phyloP scores from a whole-genome alignment of 1,284 basidiomycete genomes.

The Rhodotorula sp. region DNA sequence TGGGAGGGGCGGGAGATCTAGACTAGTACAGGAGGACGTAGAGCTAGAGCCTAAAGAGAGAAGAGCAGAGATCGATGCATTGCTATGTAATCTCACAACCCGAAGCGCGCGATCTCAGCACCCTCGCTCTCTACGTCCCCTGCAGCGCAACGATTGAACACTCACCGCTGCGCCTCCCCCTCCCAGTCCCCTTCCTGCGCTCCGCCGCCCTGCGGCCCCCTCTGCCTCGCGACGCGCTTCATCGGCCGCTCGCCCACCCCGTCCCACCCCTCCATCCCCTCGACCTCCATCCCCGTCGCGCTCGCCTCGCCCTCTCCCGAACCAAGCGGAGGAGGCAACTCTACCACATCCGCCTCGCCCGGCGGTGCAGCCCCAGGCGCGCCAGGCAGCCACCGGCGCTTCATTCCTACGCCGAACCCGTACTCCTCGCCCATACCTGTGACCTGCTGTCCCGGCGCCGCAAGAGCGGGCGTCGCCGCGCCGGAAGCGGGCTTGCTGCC shows the following conservation, averaged over 20 bases:
- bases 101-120: no score
- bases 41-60: neutral
- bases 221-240: constrained; percentile 22
- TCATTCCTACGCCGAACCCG: constrained; percentile 18
- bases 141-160: neutral
- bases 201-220: neutral
- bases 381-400: constrained; percentile 25
- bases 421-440: neutral
- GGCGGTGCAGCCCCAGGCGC: neutral
- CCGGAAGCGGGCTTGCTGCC: neutral
- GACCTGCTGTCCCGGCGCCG: neutral
- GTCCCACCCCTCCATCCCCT: constrained; percentile 33
- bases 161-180: neutral
- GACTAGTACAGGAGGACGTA: neutral
- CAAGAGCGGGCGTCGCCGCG: neutral
- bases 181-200: neutral
- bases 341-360: neutral
- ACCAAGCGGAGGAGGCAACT: neutral
- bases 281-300: constrained; percentile 11
- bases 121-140: no score
- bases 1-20: constrained; percentile 35
- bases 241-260: constrained; percentile 28
- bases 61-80: neutral
- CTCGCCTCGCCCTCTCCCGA: neutral
- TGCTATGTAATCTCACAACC: neutral